Evolutionary conservation across 345 rosid species (phyloP).

Genomic region (Syzygium grande): DNA sequence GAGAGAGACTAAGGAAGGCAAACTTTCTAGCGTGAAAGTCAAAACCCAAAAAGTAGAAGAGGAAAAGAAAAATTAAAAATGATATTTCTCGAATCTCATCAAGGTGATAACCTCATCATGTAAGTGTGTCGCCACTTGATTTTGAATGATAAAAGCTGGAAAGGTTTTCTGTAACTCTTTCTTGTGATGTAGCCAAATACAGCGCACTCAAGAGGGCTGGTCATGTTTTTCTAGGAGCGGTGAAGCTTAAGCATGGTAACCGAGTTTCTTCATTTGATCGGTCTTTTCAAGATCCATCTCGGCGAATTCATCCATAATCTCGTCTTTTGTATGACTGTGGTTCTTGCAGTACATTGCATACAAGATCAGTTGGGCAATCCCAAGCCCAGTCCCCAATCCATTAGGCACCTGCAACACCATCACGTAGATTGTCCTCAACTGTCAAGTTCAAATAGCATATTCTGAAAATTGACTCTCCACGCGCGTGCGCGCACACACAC

Average conservation of each 20-base stretch:
- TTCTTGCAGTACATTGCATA: slow-evolving; percentile 26
- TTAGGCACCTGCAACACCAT: slow-evolving; percentile 20
- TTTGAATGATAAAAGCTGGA: not conserved
- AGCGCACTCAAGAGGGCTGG: not conserved
- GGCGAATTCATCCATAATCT: not conserved
- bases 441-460: not conserved
- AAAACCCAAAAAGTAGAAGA: not conserved
- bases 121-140: not conserved
- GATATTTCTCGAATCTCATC: not conserved
- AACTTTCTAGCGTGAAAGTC: not conserved
- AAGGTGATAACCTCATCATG: not conserved
- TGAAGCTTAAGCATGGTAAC: not conserved
- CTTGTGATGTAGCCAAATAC: not conserved
- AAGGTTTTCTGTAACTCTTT: not conserved
- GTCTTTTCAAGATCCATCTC: slow-evolving; percentile 4
- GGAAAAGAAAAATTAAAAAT: not conserved
- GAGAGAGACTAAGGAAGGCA: not conserved
- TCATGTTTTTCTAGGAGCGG: not conserved
- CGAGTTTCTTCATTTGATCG: not conserved
- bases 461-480: not conserved
- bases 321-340: not conserved
- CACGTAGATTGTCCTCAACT: not conserved
- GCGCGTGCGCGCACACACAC: not conserved
- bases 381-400: slow-evolving; percentile 26
- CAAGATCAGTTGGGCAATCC: slow-evolving; percentile 20